Base-by-base conservation (phyloP, 192 early-diverging fungal species). In the Entomortierella beljakovae region DNA sequence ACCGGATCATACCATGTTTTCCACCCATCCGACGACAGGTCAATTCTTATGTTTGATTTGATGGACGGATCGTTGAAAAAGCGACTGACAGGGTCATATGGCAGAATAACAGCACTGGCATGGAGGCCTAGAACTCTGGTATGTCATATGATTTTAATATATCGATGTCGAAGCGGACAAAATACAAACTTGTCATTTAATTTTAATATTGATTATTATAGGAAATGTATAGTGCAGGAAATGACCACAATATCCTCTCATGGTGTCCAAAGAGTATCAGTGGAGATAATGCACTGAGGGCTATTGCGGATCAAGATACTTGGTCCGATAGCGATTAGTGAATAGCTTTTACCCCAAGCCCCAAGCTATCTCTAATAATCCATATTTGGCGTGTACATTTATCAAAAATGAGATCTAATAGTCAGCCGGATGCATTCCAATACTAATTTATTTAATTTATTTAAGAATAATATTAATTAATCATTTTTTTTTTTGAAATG, bases 161-260 rank as follows among this genome's bases (percentile, higher is more conserved):
- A 2, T 20, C 3, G 43, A 46, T 46, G 35, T 40, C 20, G 11
- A 7, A 9, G 50, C 8, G 37, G 26, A n/a, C 28, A 26, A 37
- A 38, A 37, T 58, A 55, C 35, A 11, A 35, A n/a, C n/a, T 38
- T 81, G 46, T 43, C 18, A 7, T 2, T 22, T 49, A 4, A 20
- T 60, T 7, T 29, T 31, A 40, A 31, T 34, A 61, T 16, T 26
- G 22, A 20, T 38, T 32, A 22, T 40, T 38, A 22, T 68, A 87
- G 63, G 90, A 93, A 80, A 83, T 93, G 13, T 93, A 90, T 51
- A 86, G 88, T 15, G 83, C 88, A 9, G 86, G 88, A 32, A 82
- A 79, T 52, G 90, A 93, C 29, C 68, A 84, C 26, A 81, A 88
- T 20, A 80, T 92, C 28, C 64, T 91, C 2, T 82, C 82, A 5